Evolutionary conservation across 352 stramenopile species (phyloP), one percentile per base, ranked within the genome.

Genomic region (Phytophthora citricola): DNA sequence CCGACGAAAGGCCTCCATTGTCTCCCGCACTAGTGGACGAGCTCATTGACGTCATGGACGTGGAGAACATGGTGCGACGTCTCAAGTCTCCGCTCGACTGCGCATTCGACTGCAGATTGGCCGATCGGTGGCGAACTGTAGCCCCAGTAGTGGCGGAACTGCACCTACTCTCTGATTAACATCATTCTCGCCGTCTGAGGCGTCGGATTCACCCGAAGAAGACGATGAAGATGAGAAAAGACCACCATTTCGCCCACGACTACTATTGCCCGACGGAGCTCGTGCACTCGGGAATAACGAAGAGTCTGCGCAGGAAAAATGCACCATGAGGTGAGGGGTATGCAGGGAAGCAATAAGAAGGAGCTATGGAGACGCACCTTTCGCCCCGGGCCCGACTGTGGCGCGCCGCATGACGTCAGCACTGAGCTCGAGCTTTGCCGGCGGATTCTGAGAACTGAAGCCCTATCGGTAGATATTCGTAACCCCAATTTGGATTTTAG

Each of bases 31-130:
- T 11, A 12, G 45, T 24, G 3, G 65, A 73, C 31, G 53, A 67
- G 34, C 48, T 54, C 8, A 76, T 49, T 11, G 57, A 66, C 41
- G 58, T 77, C 11, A 59, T 53, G 24, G 71, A 69, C 17, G 65
- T 55, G n/a, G 71, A 74, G 38, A 83, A 81, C 75, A 83, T 81
- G 15, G 65, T 79, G 45, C 69, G 71, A 38, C 75, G 72, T n/a
- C 69, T 57, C 20, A 49, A 38, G 31, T 83, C 69, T 27, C 26
- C 41, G 12, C 31, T 56, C 12, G 53, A 44, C 11, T 67, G 24
- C 22, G 63, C 48, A 38, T 66, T 75, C 12, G 65, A 69, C 24
- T 73, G 66, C 62, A 53, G 43, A 57, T 64, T 73, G 38, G 49
- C 58, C 36, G 71, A 81, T 15, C 47, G 64, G 43, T 66, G 75